Base-by-base conservation (phyloP, 2,329 filamentous ascomycete species). In the Penicillium vulpinum region DNA sequence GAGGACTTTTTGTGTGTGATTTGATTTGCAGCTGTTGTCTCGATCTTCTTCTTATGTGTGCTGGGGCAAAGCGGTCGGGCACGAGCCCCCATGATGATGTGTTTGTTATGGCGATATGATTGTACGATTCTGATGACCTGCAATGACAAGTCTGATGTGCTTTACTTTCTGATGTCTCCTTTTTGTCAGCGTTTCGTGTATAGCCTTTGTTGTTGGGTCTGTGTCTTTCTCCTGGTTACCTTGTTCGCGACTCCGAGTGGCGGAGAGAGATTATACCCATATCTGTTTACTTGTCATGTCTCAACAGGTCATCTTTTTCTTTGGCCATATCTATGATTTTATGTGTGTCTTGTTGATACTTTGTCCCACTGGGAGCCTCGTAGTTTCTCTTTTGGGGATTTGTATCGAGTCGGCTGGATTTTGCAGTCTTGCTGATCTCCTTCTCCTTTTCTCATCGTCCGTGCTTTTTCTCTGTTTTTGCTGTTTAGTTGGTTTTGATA, bases 91-190 rank as follows among this genome's bases (percentile, higher is more conserved):
- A 24, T 48, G 28, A 31, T 54, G 39, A 51, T 52, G 57, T 54
- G 44, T 51, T 57, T 59, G 58, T 58, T 61, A 69, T 58, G 68
- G 63, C 63, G 66, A 67, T 66, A 71, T 67, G 68, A 70, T 67
- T 71, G 68, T 71, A 71, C 66, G 68, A 71, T 68, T 70, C 65
- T 68, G 67, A 71, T 68, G 68, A 71, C 68, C 67, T 67, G 61
- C 62, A 63, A 70, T 65, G 63, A 69, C 63, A 62, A 66, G 60
- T 61, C 56, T 53, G 57, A 62, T 62, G 58, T 64, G 54, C 52
- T 57, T 60, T 57, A 50, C 49, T 53, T 58, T 55, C 46, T 52
- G 50, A 52, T 60, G 48, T 60, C 51, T 55, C 41, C 28, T 46
- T 56, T 56, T 43, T 61, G 52, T 51, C 59, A 61, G 59, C 59